Evolutionary conservation across 495 filamentous ascomycete genomes (phyloP).

Genomic region (Penicillium pancosmium): DNA sequence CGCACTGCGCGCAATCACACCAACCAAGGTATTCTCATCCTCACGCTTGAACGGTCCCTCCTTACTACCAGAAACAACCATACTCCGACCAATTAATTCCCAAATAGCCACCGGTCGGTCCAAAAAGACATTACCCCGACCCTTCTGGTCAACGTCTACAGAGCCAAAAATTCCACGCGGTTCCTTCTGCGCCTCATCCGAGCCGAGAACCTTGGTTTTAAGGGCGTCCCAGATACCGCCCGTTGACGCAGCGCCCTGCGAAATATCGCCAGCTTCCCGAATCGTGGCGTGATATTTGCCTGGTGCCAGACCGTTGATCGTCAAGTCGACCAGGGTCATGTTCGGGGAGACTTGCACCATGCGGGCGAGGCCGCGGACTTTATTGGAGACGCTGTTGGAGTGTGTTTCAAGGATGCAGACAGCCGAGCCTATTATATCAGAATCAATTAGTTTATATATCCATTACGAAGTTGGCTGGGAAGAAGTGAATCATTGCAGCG

Average conservation of each 20-base stretch:
- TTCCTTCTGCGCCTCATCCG: constrained; percentile 38
- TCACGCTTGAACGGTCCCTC: constrained; percentile 60
- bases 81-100: constrained; percentile 91
- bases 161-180: constrained; percentile 72
- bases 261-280: constrained; percentile 87
- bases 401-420: constrained; percentile 97
- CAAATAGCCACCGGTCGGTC: constrained; percentile 83
- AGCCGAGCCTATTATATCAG: constrained; percentile 66
- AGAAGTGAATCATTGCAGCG: constrained; percentile 14
- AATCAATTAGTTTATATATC: background rate
- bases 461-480: background rate
- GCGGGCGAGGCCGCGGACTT: constrained; percentile 74
- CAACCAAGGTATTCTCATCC: constrained; percentile 81
- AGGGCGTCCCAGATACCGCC: constrained; percentile 78
- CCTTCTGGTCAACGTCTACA: constrained; percentile 63
- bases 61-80: constrained; percentile 69
- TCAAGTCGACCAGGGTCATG: constrained; percentile 84
- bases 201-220: constrained; percentile 50
- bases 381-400: constrained; percentile 55
- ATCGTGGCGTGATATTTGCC: constrained; percentile 84
- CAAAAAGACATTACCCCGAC: constrained; percentile 75
- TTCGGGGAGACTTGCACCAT: constrained; percentile 79
- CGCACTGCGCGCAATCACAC: constrained; percentile 91
- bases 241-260: constrained; percentile 74
- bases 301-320: constrained; percentile 78